These are phyloP conservation scores for Vigna mungo DNA, from an alignment of 306 rosid species.

Conservation along the genomic window DNA sequence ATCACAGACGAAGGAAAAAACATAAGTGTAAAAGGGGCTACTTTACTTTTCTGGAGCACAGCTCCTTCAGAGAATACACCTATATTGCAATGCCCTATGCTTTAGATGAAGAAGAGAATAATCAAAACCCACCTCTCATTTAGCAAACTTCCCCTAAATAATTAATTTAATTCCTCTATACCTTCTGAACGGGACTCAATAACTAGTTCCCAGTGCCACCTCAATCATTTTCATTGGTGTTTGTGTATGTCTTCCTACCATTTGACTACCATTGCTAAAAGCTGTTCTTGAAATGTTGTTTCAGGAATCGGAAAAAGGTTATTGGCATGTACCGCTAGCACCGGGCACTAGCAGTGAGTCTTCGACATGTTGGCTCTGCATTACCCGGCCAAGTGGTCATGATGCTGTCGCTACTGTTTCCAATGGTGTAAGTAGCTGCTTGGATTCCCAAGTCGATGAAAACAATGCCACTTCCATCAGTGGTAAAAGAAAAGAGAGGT, in stretches of 20 bases:
- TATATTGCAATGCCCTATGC: neutral
- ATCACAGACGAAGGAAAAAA: neutral
- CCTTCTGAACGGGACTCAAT: slow-evolving; percentile 2
- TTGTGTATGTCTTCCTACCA: neutral
- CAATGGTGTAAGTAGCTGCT: neutral
- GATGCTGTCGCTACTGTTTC: slow-evolving; percentile 31
- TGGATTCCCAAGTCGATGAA: slow-evolving; percentile 45
- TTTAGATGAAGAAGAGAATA: neutral
- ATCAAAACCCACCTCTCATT: neutral
- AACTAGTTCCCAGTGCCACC: neutral
- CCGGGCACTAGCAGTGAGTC: slow-evolving; percentile 49
- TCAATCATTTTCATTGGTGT: neutral
- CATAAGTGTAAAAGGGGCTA: neutral
- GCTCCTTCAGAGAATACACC: neutral
- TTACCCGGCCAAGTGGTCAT: slow-evolving; percentile 54
- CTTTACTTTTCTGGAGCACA: neutral
- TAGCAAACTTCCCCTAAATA: neutral
- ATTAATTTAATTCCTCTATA: neutral
- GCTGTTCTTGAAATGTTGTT: slow-evolving; percentile 36
- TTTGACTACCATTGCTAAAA: slow-evolving; percentile 10
- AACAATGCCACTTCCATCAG: slow-evolving; percentile 39
- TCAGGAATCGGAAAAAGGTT: slow-evolving; percentile 84
- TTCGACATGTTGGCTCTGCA: slow-evolving; percentile 76
- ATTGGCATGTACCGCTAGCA: slow-evolving; percentile 84
- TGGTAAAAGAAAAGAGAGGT: slow-evolving; percentile 83